Base-by-base conservation (phyloP, 1,284 basidiomycete genomes). In the Cryptococcus maquisensis region DNA sequence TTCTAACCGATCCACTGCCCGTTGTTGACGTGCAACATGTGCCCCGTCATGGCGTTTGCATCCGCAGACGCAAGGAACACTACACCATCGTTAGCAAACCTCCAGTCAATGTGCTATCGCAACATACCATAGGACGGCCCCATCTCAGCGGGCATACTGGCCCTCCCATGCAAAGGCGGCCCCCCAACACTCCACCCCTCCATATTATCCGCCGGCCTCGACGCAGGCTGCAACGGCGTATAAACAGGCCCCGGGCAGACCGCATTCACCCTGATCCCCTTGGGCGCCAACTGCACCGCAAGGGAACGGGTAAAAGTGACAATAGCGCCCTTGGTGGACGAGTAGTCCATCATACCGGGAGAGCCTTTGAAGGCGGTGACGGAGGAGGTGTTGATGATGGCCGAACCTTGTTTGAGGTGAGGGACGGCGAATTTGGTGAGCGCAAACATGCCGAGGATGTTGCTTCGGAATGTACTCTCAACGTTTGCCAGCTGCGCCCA, bases 361-460 rank as follows among this genome's bases (percentile, higher is more conserved):
- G 73, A 69, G 57, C 77, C 77, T 57, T 80, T 79, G 73, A 83
- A 84, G 3, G 83, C 82, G 0, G 82, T 83, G 26, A 86, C 83
- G 10, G 80, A 82, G 6, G 82, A 79, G 8, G 82, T 82, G 71
- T 84, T 84, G 77, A 86, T 83, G 68, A 86, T 85, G 32, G 77
- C 77, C 2, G 79, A 75, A 3, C 84, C 84, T 37, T 82, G 79
- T 61, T 81, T 81, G 73, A 86, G 78, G 73, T 85, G 80, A 16
- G 84, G 83, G 8, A 83, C 63, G 5, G 83, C 81, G 54, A 74
- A 61, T 54, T 62, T 82, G 28, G 81, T 79, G 40, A 83, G 59
- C 1, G 79, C 80, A 53, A 83, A 81, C 81, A 83, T 83, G 58
- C 78, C 78, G 44, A 84, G 62, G 62, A 84, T 81, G 73, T 86